Conservation (phyloP, 148 eudicot species). For the Simmondsia chinensis region DNA sequence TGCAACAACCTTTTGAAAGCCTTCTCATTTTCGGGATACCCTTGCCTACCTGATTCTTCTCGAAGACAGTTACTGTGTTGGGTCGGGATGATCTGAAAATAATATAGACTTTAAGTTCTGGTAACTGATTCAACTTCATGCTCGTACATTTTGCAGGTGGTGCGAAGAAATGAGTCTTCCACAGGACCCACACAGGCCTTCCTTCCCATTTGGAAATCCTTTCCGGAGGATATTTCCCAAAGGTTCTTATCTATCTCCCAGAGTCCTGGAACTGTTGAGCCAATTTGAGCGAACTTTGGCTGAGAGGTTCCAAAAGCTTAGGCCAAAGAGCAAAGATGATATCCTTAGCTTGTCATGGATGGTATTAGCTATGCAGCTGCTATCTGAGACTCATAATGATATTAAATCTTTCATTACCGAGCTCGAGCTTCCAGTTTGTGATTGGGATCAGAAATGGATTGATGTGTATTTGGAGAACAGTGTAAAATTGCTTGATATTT, state of each 20-base stretch:
- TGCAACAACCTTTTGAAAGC: too few relatives aligned
- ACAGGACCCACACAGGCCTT: conserved; percentile 66
- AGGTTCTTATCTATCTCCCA: conserved; percentile 52
- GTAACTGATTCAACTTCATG: background rate
- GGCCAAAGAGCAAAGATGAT: conserved; percentile 40
- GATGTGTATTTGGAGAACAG: conserved; percentile 83
- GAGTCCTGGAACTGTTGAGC: conserved; percentile 35
- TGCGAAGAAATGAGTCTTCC: conserved; percentile 52
- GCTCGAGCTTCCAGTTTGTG: conserved; percentile 67
- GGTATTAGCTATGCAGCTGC: conserved; percentile 47
- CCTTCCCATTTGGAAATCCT: conserved; percentile 65
- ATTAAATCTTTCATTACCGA: conserved; percentile 55
- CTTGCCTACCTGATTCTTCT: too few relatives aligned
- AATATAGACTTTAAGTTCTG: background rate
- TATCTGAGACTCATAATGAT: conserved; percentile 63
- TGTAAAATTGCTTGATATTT: conserved; percentile 73
- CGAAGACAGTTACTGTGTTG: too few relatives aligned
- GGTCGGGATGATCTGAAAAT: too few relatives aligned
- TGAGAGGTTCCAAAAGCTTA: conserved; percentile 43
- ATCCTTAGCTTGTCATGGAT: conserved; percentile 71
- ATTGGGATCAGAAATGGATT: conserved; percentile 94
- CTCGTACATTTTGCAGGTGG: conserved; percentile 22
- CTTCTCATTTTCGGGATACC: too few relatives aligned
- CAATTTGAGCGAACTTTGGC: conserved; percentile 60
- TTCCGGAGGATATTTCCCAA: conserved; percentile 57